Evolutionary conservation across 495 filamentous ascomycete genomes (phyloP), one percentile per base, ranked within the genome.

Genomic region (Lasiosphaeriaceae sp.): DNA sequence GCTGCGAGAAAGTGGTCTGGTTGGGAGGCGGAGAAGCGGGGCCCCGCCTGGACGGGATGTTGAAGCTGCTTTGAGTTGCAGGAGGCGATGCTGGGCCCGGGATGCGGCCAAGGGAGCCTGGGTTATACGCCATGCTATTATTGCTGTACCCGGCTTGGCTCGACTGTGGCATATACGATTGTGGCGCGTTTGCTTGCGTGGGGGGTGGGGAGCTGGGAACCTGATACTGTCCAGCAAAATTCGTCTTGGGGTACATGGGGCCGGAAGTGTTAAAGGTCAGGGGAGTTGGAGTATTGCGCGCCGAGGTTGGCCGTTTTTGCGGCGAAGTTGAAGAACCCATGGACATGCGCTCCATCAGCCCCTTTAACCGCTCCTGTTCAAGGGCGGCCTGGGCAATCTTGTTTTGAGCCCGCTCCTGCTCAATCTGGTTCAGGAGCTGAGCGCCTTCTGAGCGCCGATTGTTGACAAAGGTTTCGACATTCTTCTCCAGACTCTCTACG

Each of bases 381-480:
- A 83, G 75, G 56, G 96, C 90, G 46, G 90, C 92, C 60, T 95
- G 89, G 11, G 83, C 82, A 35, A 80, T 83, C 59, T 86, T 84
- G 65, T 76, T 85, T 46, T 76, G 83, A 2, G 82, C 82, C 62
- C 85, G 86, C 50, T 87, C 85, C 56, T 86, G 82, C 72, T 97
- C 94, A 55, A 98, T 98, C 59, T 90, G 87, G 59, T 80, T 82
- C 7, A 98, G 79, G 22, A 97, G 79, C 65, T 96, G 90, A 1
- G 92, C 90, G 19, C 94, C 94, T 72, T 98, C 94, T 1, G 90
- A 87, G 46, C 92, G 81, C 34, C 94, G 83, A 65, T 97, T 98
- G 76, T 88, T 93, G 55, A 98, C 93, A 68, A 97, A 98, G 3
- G 87, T 89, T 62, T 97, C 92, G 12, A 97, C 93, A 64, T 98